Conservation (phyloP, 2,329 filamentous ascomycete genomes). For the Scytalidium lignicola region DNA sequence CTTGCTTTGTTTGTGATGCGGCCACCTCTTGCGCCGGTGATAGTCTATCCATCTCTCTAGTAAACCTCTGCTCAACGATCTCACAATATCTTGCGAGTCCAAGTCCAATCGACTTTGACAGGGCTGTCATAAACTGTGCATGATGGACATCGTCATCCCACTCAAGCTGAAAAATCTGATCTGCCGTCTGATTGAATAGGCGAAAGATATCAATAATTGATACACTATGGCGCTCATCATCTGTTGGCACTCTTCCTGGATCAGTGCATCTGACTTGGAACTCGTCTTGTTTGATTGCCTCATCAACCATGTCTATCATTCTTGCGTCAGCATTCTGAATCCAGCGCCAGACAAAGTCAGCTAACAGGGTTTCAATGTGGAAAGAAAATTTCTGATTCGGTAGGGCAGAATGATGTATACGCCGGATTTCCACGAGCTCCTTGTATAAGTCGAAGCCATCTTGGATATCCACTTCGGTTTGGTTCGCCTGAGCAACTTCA, state of each 20-base stretch:
- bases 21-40: conserved; percentile 82
- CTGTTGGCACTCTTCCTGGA: conserved; percentile 57
- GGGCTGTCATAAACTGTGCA: conserved; percentile 92
- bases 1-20: conserved; percentile 74
- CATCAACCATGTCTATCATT: conserved; percentile 78
- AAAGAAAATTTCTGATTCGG: conserved; percentile 76
- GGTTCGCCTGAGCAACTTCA: conserved; percentile 61
- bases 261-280: conserved; percentile 71
- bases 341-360: conserved; percentile 96
- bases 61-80: conserved; percentile 77
- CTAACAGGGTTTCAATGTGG: conserved; percentile 77
- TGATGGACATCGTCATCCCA: conserved; percentile 95
- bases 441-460: conserved; percentile 94
- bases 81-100: conserved; percentile 90
- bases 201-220: conserved; percentile 92
- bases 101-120: conserved; percentile 77
- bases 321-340: conserved; percentile 74
- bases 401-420: conserved; percentile 71
- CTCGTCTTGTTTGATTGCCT: conserved; percentile 83
- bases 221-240: conserved; percentile 85
- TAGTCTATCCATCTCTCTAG: conserved; percentile 86
- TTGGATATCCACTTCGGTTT: conserved; percentile 74
- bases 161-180: conserved; percentile 78
- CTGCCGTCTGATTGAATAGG: conserved; percentile 86
- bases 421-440: conserved; percentile 78